Evolutionary conservation across 2,329 filamentous ascomycete genomes (phyloP).

Genomic region (Penicillium sp.): DNA sequence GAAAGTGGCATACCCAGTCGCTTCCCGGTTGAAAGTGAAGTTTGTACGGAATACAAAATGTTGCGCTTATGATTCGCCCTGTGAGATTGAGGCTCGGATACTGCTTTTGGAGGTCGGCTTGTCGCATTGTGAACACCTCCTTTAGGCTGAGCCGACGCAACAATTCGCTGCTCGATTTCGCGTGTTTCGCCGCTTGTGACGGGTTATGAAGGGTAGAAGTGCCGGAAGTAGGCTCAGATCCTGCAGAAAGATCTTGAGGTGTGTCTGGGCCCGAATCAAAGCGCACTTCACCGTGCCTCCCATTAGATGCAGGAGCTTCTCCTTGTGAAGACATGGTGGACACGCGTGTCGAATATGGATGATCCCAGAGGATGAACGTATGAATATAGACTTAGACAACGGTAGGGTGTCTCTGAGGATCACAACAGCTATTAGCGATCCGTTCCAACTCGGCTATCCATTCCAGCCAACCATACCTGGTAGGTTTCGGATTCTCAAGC

Average conservation of each 20-base stretch:
- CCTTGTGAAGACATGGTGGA: slow-evolving; percentile 32
- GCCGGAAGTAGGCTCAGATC: slow-evolving; percentile 26
- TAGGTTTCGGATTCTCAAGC: background rate
- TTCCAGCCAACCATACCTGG: background rate
- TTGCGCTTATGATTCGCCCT: slow-evolving; percentile 67
- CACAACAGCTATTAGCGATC: slow-evolving; percentile 12
- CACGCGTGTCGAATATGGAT: background rate
- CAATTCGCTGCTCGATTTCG: slow-evolving; percentile 55
- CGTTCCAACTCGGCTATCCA: background rate
- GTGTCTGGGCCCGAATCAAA: slow-evolving; percentile 36
- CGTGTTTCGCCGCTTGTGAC: slow-evolving; percentile 50
- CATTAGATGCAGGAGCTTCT: slow-evolving; percentile 33
- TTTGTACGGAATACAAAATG: slow-evolving; percentile 67
- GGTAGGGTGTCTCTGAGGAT: slow-evolving; percentile 10
- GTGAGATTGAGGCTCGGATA: slow-evolving; percentile 64
- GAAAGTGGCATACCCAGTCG: slow-evolving; percentile 57
- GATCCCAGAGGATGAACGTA: background rate
- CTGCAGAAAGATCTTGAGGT: slow-evolving; percentile 32
- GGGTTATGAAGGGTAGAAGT: slow-evolving; percentile 37
- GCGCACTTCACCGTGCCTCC: slow-evolving; percentile 36
- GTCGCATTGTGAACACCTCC: slow-evolving; percentile 47
- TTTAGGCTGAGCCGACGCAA: slow-evolving; percentile 58
- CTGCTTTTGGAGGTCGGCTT: slow-evolving; percentile 59
- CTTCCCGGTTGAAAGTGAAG: slow-evolving; percentile 57
- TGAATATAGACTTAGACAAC: background rate